These are phyloP conservation scores for Sarocladium oryzae DNA, from an alignment of 2,329 filamentous ascomycete species.

Conservation along the genomic window DNA sequence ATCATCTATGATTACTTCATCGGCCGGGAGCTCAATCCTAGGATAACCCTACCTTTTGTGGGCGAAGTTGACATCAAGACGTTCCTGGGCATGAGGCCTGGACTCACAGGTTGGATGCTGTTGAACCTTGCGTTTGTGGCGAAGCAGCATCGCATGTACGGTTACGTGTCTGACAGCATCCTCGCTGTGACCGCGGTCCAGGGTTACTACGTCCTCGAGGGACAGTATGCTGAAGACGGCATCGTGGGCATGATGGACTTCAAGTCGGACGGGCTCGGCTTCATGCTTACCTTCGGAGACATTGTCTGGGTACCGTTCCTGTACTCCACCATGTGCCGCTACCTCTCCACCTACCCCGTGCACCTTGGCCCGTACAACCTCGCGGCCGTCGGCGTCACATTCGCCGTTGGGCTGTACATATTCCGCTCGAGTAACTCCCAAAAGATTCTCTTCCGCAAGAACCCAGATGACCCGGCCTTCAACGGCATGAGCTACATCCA, in stretches of 20 bases:
- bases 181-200: slow-evolving; percentile 69
- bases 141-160: slow-evolving; percentile 77
- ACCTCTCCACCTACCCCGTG: slow-evolving; percentile 73
- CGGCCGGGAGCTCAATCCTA: slow-evolving; percentile 88
- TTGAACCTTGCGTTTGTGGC: slow-evolving; percentile 76
- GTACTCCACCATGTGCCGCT: slow-evolving; percentile 75
- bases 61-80: slow-evolving; percentile 83
- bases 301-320: slow-evolving; percentile 86
- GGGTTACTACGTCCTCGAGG: slow-evolving; percentile 73
- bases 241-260: slow-evolving; percentile 89
- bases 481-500: slow-evolving; percentile 74
- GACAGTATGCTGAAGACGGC: slow-evolving; percentile 75
- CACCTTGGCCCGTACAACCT: slow-evolving; percentile 62
- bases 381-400: slow-evolving; percentile 55
- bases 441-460: slow-evolving; percentile 86
- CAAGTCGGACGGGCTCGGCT: slow-evolving; percentile 82
- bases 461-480: slow-evolving; percentile 71
- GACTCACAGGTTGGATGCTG: slow-evolving; percentile 78
- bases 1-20: slow-evolving; percentile 92
- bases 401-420: slow-evolving; percentile 68
- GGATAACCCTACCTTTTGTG: slow-evolving; percentile 66
- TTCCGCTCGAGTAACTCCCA: slow-evolving; percentile 86
- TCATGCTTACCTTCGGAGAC: slow-evolving; percentile 88
- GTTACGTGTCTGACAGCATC: slow-evolving; percentile 77
- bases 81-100: slow-evolving; percentile 80